Conservation (phyloP, 2,329 filamentous ascomycete species). For the Aspergillus sp. region DNA sequence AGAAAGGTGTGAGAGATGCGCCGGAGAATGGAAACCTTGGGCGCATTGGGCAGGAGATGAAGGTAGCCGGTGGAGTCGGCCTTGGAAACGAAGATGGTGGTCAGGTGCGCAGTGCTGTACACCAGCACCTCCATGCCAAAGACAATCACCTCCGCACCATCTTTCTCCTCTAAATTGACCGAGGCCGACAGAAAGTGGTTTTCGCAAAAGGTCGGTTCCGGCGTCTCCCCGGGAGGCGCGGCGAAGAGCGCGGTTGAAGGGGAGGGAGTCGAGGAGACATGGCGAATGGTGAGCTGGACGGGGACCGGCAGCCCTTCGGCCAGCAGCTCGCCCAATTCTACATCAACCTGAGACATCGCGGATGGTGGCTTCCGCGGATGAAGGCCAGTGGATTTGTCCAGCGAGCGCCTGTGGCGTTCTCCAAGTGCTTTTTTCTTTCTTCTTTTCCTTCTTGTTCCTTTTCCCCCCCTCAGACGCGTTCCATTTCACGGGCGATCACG, state of each 20-base stretch:
- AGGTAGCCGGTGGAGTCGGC: slow-evolving; percentile 94
- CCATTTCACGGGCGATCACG: slow-evolving; percentile 20
- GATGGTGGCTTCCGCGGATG: neutral
- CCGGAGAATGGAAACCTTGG: slow-evolving; percentile 68
- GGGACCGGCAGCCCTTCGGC: slow-evolving; percentile 55
- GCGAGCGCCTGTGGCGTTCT: slow-evolving; percentile 1
- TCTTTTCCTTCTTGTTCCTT: slow-evolving; percentile 2
- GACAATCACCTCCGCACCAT: slow-evolving; percentile 62
- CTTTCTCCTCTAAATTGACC: slow-evolving; percentile 37
- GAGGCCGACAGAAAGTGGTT: slow-evolving; percentile 73
- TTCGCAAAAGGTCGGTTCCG: slow-evolving; percentile 81
- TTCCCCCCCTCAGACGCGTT: slow-evolving; percentile 2
- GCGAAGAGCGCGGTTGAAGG: slow-evolving; percentile 75
- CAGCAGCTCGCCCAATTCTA: slow-evolving; percentile 49
- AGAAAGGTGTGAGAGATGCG: slow-evolving; percentile 75
- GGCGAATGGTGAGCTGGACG: slow-evolving; percentile 70
- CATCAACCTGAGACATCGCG: slow-evolving; percentile 33
- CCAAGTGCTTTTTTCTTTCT: slow-evolving; percentile 1
- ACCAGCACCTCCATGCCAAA: slow-evolving; percentile 86
- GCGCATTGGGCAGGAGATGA: slow-evolving; percentile 60
- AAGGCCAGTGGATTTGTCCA: slow-evolving; percentile 1
- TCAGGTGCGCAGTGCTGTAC: slow-evolving; percentile 77
- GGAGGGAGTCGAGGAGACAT: slow-evolving; percentile 82
- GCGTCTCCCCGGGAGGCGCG: slow-evolving; percentile 68
- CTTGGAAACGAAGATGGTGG: slow-evolving; percentile 92